Conservation (phyloP, 2,329 filamentous ascomycete species). For the Madurella fahalii region DNA sequence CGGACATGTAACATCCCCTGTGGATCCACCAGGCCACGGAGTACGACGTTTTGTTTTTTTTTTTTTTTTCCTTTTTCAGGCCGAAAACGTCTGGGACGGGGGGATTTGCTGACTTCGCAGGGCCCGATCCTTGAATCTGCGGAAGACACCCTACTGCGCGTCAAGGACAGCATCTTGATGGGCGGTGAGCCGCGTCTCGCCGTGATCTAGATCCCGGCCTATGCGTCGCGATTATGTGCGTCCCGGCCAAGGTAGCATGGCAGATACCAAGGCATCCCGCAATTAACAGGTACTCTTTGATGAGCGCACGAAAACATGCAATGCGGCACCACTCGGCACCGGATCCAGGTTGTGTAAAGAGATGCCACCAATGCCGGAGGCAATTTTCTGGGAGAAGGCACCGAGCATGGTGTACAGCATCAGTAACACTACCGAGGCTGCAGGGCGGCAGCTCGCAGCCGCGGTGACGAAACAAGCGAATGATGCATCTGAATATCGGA, state of each 20-base stretch:
- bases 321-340: background rate
- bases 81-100: too few species aligned
- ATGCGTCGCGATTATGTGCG: constrained; percentile 9
- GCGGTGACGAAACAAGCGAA: constrained; percentile 4
- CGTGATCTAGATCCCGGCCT: background rate
- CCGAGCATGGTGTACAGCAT: background rate
- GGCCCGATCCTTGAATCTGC: too few species aligned
- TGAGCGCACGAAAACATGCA: background rate
- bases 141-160: too few species aligned
- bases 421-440: background rate
- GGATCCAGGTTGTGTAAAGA: background rate
- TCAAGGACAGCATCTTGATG: background rate
- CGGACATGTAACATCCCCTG: too few species aligned
- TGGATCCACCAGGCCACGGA: background rate
- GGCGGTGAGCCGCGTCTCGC: background rate
- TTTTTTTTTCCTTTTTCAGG: too few species aligned
- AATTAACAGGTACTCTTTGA: background rate
- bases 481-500: constrained; percentile 1
- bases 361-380: background rate
- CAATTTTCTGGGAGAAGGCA: background rate
- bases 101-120: too few species aligned
- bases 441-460: constrained; percentile 9
- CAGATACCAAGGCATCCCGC: constrained; percentile 1
- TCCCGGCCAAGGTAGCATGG: constrained; percentile 7
- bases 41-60: too few species aligned